These are phyloP conservation scores for Plasmodium yoelii DNA, from an alignment of 169 alveolate species.

Conservation along the genomic window DNA sequence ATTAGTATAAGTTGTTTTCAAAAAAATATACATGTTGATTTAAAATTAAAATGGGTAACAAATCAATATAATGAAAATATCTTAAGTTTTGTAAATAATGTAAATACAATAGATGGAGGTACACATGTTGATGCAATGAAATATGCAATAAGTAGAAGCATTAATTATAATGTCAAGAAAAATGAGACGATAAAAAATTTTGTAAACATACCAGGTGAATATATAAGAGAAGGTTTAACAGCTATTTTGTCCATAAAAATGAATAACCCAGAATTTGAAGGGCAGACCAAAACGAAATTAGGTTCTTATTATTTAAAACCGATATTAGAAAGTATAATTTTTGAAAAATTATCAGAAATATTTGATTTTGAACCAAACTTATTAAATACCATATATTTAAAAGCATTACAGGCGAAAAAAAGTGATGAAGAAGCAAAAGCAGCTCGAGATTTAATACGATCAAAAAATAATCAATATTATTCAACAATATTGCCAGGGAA, in stretches of 20 bases:
- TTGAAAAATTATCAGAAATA: slow-evolving; percentile 81
- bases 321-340: slow-evolving; percentile 81
- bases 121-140: slow-evolving; percentile 89
- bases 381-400: slow-evolving; percentile 80
- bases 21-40: slow-evolving; percentile 64
- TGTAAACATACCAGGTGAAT: slow-evolving; percentile 85
- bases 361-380: slow-evolving; percentile 84
- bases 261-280: slow-evolving; percentile 89
- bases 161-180: slow-evolving; percentile 27
- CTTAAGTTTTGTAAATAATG: slow-evolving; percentile 85
- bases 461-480: slow-evolving; percentile 80
- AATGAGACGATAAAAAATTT: slow-evolving; percentile 58
- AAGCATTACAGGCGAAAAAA: slow-evolving; percentile 83
- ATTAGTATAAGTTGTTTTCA: slow-evolving; percentile 60
- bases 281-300: slow-evolving; percentile 89
- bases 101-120: slow-evolving; percentile 87
- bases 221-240: slow-evolving; percentile 85
- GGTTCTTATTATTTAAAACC: slow-evolving; percentile 83
- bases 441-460: slow-evolving; percentile 85
- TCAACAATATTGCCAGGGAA: slow-evolving; percentile 81
- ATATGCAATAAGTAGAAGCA: slow-evolving; percentile 82
- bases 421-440: slow-evolving; percentile 88
- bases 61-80: slow-evolving; percentile 81
- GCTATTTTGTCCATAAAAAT: slow-evolving; percentile 86
- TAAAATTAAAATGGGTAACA: slow-evolving; percentile 78